These are phyloP conservation scores for Penicillium samsonianum DNA, from an alignment of 495 filamentous ascomycete genomes.

Conservation along the genomic window DNA sequence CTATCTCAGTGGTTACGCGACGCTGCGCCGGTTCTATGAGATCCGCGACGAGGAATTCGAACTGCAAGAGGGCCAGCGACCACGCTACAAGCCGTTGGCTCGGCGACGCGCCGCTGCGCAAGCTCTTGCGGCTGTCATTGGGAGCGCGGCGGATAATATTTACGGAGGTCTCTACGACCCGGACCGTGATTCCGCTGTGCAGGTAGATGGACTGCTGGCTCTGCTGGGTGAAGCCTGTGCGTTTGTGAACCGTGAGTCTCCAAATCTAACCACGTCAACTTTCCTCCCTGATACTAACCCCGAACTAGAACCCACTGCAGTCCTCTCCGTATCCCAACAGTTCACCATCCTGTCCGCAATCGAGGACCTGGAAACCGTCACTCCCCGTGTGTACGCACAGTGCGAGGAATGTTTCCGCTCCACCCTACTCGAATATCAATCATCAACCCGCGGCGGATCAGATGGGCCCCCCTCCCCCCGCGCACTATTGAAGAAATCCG, in stretches of 20 bases:
- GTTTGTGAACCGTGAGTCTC: conserved; percentile 63
- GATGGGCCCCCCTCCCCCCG: conserved; percentile 56
- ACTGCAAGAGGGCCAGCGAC: conserved; percentile 40
- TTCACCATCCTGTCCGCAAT: conserved; percentile 74
- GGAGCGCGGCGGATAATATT: conserved; percentile 83
- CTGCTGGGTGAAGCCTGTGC: conserved; percentile 80
- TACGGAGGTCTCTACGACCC: conserved; percentile 84
- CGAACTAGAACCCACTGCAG: conserved; percentile 37
- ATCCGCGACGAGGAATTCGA: conserved; percentile 67
- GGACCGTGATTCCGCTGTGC: conserved; percentile 72
- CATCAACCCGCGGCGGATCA: conserved; percentile 48
- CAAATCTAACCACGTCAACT: not conserved
- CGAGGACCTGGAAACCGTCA: conserved; percentile 80
- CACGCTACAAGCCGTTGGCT: conserved; percentile 47
- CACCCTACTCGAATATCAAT: conserved; percentile 48
- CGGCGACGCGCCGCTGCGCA: conserved; percentile 67
- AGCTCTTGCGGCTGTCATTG: conserved; percentile 74
- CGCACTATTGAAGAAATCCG: conserved; percentile 67
- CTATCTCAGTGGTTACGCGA: conserved; percentile 88
- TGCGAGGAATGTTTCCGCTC: conserved; percentile 69
- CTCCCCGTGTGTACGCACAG: conserved; percentile 64
- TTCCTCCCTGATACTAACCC: conserved; percentile 13
- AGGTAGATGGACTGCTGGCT: conserved; percentile 80
- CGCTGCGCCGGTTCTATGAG: conserved; percentile 82
- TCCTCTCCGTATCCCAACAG: conserved; percentile 60